These are phyloP conservation scores for Tephrocybe sp. DNA, from an alignment of 768 basidiomycete species.

Conservation along the genomic window DNA sequence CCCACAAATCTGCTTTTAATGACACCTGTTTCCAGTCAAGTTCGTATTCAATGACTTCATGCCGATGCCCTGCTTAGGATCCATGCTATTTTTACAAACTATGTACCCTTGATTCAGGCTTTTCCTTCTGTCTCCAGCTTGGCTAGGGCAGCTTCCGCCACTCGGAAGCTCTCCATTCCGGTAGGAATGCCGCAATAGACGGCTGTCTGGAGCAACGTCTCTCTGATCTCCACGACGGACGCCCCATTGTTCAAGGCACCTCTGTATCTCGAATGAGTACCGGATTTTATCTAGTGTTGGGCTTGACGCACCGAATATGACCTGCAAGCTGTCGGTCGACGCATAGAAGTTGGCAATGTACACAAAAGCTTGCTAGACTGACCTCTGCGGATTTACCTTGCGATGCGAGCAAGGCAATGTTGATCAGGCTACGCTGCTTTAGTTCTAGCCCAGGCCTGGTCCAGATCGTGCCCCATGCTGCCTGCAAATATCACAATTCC, in stretches of 20 bases:
- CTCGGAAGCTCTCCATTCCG: slow-evolving; percentile 41
- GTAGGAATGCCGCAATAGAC: slow-evolving; percentile 44
- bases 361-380: background rate
- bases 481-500: slow-evolving; percentile 22
- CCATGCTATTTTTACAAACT: no score
- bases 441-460: slow-evolving; percentile 44
- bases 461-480: slow-evolving; percentile 49
- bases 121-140: slow-evolving; percentile 39
- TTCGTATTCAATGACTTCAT: no score
- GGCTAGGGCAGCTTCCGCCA: slow-evolving; percentile 37
- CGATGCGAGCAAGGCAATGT: slow-evolving; percentile 40
- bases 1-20: no score
- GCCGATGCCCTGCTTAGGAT: no score
- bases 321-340: slow-evolving; percentile 30
- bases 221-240: slow-evolving; percentile 41
- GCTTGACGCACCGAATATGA: slow-evolving; percentile 30
- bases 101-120: no score
- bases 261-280: slow-evolving; percentile 19
- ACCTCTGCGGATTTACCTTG: slow-evolving; percentile 47
- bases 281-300: background rate
- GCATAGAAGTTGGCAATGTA: background rate
- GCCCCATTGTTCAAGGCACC: slow-evolving; percentile 46
- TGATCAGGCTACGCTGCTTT: slow-evolving; percentile 46
- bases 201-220: slow-evolving; percentile 42
- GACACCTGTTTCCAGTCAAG: no score